phyloP scores from a whole-genome alignment of 1,284 basidiomycete species.

The Pholiota adiposa region DNA sequence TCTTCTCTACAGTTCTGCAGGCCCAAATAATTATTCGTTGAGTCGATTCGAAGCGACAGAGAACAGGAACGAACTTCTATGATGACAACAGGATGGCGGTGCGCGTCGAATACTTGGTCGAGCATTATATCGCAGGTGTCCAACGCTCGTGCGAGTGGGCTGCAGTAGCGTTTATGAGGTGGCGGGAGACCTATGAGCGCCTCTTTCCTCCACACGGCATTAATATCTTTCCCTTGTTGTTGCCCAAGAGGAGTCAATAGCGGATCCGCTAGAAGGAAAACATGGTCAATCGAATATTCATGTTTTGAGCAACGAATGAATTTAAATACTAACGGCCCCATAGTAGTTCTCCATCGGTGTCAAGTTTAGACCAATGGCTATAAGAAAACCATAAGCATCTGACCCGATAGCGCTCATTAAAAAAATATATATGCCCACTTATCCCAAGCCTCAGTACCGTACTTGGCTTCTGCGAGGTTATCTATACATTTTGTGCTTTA shows the following conservation, averaged over 20 bases:
- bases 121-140: slow-evolving; percentile 74
- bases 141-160: slow-evolving; percentile 76
- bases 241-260: slow-evolving; percentile 71
- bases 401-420: not conserved
- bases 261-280: slow-evolving; percentile 64
- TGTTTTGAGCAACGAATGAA: not conserved
- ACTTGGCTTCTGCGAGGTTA: slow-evolving; percentile 74
- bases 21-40: not conserved
- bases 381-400: not conserved
- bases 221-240: slow-evolving; percentile 62
- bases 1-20: slow-evolving; percentile 67
- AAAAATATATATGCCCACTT: slow-evolving; percentile 42
- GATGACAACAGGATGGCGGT: slow-evolving; percentile 38
- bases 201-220: slow-evolving; percentile 65
- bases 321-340: slow-evolving; percentile 73
- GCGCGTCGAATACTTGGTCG: slow-evolving; percentile 40
- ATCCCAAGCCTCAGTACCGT: slow-evolving; percentile 68
- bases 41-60: not conserved
- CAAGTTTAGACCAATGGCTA: slow-evolving; percentile 71
- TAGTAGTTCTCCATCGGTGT: slow-evolving; percentile 71
- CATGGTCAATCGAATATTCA: not conserved
- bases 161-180: slow-evolving; percentile 68
- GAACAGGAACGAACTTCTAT: slow-evolving; percentile 50
- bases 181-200: slow-evolving; percentile 54
- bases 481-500: slow-evolving; percentile 56